Base-by-base conservation (phyloP, 139 green algal genomes). In the Tetraselmis striata region DNA sequence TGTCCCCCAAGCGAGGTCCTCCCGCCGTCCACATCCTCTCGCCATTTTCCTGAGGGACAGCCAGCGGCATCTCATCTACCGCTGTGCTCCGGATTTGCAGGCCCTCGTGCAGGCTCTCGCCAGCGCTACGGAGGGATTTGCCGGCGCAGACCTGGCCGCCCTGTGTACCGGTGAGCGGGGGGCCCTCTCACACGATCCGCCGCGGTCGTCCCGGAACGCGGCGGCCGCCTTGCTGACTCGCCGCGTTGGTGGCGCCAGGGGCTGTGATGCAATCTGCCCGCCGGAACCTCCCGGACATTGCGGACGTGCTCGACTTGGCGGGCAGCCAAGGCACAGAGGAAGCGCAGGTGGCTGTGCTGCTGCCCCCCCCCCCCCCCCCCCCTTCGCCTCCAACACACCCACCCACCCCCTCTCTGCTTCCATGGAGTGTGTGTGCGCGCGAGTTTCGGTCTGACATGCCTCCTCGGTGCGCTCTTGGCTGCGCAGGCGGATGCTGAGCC, bases 111-210 rank as follows among this genome's bases (percentile, higher is more conserved):
- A 83, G 29, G 29, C 79, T 23, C 59, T 95, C 32, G 92, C 90
- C 1, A 85, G 80, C 1, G 80, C 83, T 0, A 92, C 92, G 23
- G 88, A 94, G 31, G 92, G 92, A 18, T 94, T 80, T 81, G 92
- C 92, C 23, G 93, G 93, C 26, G 93, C 93, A 0, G 93, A 97
- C 85, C 87, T 97, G 32, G 80, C 88, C 23, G 90, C 90, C 0
- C 88, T 97, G 1, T 89, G 86, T 75, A 85, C 87, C 0, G 86
- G 45, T 67, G 18, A 25, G 11, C 45, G 18, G 18, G 45, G 45
- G 45, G 11, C 18, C 18, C 45, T 67, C 11, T 67, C 11, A 67
- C 18, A 67, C n/a, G 45, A 25, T 67, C 11, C 18, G 86, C 45
- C 45, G 45, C 5, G 5, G 45, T 67, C n/a, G n/a, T n/a, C n/a